Conservation (phyloP, 1,284 basidiomycete genomes). For the Papiliotrema nemorosa region DNA sequence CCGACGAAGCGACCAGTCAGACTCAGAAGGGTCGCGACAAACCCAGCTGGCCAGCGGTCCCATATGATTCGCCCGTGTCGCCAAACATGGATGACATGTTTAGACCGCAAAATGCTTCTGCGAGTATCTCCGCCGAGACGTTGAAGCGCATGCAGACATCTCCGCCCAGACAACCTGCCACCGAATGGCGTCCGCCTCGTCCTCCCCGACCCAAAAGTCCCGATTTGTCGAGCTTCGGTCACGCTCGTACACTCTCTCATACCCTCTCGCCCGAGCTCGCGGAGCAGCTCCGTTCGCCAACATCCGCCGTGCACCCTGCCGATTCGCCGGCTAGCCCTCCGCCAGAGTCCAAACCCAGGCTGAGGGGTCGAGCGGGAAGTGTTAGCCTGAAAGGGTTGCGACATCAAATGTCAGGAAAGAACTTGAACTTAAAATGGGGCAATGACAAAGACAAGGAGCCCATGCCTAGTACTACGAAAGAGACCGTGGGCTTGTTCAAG, state of each 20-base stretch:
- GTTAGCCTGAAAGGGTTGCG: constrained; percentile 15
- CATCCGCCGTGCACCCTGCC: constrained; percentile 1
- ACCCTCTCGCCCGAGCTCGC: constrained; percentile 30
- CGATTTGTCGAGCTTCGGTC: constrained; percentile 14
- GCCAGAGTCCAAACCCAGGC: background rate
- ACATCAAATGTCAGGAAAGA: constrained; percentile 22
- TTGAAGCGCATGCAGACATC: constrained; percentile 31
- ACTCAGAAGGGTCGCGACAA: background rate
- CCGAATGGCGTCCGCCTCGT: constrained; percentile 30
- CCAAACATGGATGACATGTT: constrained; percentile 11
- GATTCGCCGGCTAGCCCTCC: constrained; percentile 1
- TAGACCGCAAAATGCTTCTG: constrained; percentile 1
- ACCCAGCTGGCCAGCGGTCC: constrained; percentile 24
- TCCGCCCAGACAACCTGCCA: background rate
- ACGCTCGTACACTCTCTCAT: constrained; percentile 17
- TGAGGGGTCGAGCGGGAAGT: constrained; percentile 1
- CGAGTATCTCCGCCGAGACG: constrained; percentile 32
- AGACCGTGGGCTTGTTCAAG: constrained; percentile 15
- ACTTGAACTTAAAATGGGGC: constrained; percentile 14
- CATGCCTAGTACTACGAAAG: constrained; percentile 1
- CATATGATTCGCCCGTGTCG: constrained; percentile 14
- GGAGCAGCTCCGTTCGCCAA: constrained; percentile 22
- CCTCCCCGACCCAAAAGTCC: constrained; percentile 39
- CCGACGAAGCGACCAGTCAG: background rate
- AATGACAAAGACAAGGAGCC: constrained; percentile 1